Base-by-base conservation (phyloP, 306 rosid species). In the Clitoria ternatea region DNA sequence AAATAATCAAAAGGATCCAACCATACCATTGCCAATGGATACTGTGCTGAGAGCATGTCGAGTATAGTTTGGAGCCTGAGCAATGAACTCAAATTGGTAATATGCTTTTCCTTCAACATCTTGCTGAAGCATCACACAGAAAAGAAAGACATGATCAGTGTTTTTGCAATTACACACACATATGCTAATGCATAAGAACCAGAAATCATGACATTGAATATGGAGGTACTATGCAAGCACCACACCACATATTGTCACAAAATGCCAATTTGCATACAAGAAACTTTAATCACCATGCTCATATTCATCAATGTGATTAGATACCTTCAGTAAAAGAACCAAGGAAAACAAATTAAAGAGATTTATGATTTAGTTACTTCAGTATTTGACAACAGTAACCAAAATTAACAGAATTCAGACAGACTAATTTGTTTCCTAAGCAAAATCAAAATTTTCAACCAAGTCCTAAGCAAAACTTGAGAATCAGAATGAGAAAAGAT, bases 21-120 rank as follows among this genome's bases (percentile, higher is more conserved):
- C 33, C 78, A 44, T 91, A 91, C 99, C 99, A 36, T 95, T 91
- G 85, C 88, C 86, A 19, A 95, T 76, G 55, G 91, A 77, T 59
- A 95, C 83, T 7, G 89, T 83, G 79, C 96, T 89, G 66, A 95
- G 96, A 48, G 97, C 97, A 24, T 95, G 99, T 29, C 97, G 97
- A 61, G 96, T 95, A 60, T 70, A 95, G 78, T 95, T 95, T 49
- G 97, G 96, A 79, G 99, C 99, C 75, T 87, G 78, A 47, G 97
- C 97, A 71, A 84, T 20, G 61, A 91, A 95, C 87, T 95, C 99
- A 20, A 95, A 89, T 13, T 76, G 86, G 77, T 91, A 95, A 53
- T 95, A 91, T 37, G 85, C 65, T 89, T 74, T 91, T 48, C 99
- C 99, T 14, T 91, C 89, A 43, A 86, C 61, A 1, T 91, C 96